Evolutionary conservation across 164 flowering plant species (phyloP), one percentile per base, ranked within the genome.

Genomic region (Umbellularia californica): DNA sequence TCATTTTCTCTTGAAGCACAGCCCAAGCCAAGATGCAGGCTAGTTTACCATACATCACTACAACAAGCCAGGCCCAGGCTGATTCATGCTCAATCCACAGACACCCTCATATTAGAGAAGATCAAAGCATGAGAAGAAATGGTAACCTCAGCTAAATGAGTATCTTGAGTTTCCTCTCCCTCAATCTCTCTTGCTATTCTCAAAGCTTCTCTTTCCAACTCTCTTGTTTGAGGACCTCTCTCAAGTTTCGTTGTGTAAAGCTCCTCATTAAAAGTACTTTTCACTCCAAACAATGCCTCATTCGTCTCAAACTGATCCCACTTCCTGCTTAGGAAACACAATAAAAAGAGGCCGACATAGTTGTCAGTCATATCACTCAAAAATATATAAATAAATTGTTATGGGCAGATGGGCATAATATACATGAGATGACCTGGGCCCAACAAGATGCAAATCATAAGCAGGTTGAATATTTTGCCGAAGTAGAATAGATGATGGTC

Each of bases 271-370:
- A 94, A 96, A 30, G 99, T 96, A 86, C 97, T 96, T 76, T 88
- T 91, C 50, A 96, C 97, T 65, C 99, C 99, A 90, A 96, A 96
- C 25, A 96, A 79, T 58, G 88, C 76, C 81, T 88, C 92, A 84
- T 96, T 94, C 33, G 84, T 87, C 82, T 90, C 88, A 87, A 96
- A 96, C 81, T 94, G 98, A 84, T 96, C 89, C 99, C 99, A 96
- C 47, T 84, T 84, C 86, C 98, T 96, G 76, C 22, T 70, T 58
- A 33, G 20, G 55, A 71, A 73, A 67, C 22, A 74, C 14, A 13
- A 50, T 24, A 22, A 71, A 20, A 30, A 71, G 20, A 19, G 24
- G 14, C 30, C 55, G 17, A 50, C 23, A 55, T 67, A 19, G 68
- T 55, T 15, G n/a, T 20, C 60, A 55, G 60, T 3, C 20, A 3